phyloP scores from a whole-genome alignment of 768 basidiomycete genomes.

The Mycena venus region DNA sequence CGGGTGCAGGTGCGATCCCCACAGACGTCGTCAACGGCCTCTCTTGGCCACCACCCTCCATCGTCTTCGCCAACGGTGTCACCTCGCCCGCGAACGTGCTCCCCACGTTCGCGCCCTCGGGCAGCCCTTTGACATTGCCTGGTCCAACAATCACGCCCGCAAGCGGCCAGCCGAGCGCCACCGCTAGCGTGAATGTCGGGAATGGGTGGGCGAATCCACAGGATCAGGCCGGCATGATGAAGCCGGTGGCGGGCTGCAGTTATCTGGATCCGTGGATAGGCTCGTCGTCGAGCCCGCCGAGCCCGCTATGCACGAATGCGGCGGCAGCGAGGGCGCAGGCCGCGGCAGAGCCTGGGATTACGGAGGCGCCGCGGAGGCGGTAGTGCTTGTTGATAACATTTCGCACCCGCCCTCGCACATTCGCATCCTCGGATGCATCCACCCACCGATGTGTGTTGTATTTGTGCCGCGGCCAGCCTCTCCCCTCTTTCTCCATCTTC shows the following conservation, averaged over 20 bases:
- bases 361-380: slow-evolving; percentile 6
- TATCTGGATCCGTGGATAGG: slow-evolving; percentile 91
- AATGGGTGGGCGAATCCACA: slow-evolving; percentile 86
- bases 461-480: background rate
- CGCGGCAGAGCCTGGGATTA: background rate
- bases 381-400: background rate
- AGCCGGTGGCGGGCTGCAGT: slow-evolving; percentile 77
- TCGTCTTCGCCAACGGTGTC: slow-evolving; percentile 62
- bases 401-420: background rate
- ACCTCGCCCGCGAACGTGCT: slow-evolving; percentile 56
- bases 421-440: background rate
- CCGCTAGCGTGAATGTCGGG: slow-evolving; percentile 64
- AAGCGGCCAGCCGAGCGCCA: slow-evolving; percentile 49
- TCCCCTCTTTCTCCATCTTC: too few relatives aligned
- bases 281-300: slow-evolving; percentile 66
- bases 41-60: slow-evolving; percentile 83
- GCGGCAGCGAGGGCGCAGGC: background rate
- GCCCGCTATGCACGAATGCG: slow-evolving; percentile 63
- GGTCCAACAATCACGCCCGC: slow-evolving; percentile 70
- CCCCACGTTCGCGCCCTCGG: slow-evolving; percentile 82
- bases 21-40: slow-evolving; percentile 60
- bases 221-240: slow-evolving; percentile 75
- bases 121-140: slow-evolving; percentile 75
- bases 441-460: background rate
- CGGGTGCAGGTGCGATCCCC: slow-evolving; percentile 78